Base-by-base conservation (phyloP, 2,329 filamentous ascomycete species). In the Scedosporium minutisporum region DNA sequence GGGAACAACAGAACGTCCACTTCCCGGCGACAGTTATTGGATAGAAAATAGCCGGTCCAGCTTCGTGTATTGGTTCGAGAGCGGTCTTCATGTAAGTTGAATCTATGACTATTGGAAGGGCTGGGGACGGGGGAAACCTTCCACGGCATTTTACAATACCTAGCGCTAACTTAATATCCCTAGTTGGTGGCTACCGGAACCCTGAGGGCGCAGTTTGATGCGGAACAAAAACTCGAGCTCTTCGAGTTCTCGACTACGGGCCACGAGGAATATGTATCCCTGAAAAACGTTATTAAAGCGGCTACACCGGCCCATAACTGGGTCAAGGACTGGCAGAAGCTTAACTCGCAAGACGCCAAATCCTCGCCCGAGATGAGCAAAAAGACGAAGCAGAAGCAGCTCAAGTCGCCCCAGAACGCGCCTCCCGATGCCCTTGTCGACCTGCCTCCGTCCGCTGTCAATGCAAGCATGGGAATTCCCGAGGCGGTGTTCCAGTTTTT, bases 51-150 rank as follows among this genome's bases (percentile, higher is more conserved):
- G 78, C 25, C 89, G 86, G 69, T 87, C 91, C 27, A 95, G 86
- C 69, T 85, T 97, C 63, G 88, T 95, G 4, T 96, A 96, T 72
- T 96, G 90, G 84, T 97, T 93, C 70, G 85, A 89, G 60, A 91
- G 89, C 65, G 89, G 88, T 61, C 89, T 88, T 64, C 91, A 95
- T 71, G 90, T 93, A 80, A 75, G 85, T 16, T 16, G 18, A 12
- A 42, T 41, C 27, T 12, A 16, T 7, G 42, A 23, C 33, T 38
- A 2, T n/a, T 14, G 18, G 23, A 53, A 51, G 23, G 16, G 18
- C 46, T 46, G 51, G 21, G 18, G n/a, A 48, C 14, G n/a, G 14
- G n/a, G n/a, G 14, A 48, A 48, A 9, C 29, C 33, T 38, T 38
- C 33, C 9, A 38, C 33, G 33, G 10, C 33, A 12, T 38, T 38